Evolutionary conservation across 176 grass and related monocot genomes (phyloP).

Genomic region (Melocanna baccifera): DNA sequence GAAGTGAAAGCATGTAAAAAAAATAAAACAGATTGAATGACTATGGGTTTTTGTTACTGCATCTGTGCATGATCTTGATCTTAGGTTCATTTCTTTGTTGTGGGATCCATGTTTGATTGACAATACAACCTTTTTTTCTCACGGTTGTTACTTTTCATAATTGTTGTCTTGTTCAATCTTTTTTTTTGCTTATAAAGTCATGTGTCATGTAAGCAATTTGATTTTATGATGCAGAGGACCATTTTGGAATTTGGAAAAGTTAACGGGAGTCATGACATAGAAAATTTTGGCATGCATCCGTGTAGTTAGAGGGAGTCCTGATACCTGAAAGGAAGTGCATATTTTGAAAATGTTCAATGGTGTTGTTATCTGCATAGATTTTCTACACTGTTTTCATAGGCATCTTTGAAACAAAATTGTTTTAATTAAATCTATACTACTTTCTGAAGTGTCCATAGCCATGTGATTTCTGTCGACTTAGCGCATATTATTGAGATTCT

Average conservation of each 20-base stretch:
- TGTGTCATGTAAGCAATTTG: neutral
- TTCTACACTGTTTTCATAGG: neutral
- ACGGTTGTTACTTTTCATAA: neutral
- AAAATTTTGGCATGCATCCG: neutral
- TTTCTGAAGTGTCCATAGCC: neutral
- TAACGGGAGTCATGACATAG: neutral
- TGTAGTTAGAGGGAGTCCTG: neutral
- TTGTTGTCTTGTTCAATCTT: slow-evolving; percentile 6
- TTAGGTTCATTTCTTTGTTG: neutral
- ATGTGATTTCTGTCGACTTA: slow-evolving; percentile 10
- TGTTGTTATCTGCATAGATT: neutral
- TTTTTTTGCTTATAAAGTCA: slow-evolving; percentile 28
- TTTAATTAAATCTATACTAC: neutral
- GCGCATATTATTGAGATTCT: neutral
- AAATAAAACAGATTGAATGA: neutral
- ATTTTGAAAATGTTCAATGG: neutral
- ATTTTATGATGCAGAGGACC: neutral
- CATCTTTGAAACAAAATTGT: neutral
- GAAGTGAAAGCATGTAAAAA: slow-evolving; percentile 4
- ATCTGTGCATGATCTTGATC: neutral
- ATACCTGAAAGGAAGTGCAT: neutral
- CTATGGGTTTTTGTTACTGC: neutral
- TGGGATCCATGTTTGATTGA: neutral
- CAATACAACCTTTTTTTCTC: neutral
- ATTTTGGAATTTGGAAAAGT: neutral